Conservation (phyloP, 1,284 basidiomycete species). For the Austroboletus novae-zelandiae region DNA sequence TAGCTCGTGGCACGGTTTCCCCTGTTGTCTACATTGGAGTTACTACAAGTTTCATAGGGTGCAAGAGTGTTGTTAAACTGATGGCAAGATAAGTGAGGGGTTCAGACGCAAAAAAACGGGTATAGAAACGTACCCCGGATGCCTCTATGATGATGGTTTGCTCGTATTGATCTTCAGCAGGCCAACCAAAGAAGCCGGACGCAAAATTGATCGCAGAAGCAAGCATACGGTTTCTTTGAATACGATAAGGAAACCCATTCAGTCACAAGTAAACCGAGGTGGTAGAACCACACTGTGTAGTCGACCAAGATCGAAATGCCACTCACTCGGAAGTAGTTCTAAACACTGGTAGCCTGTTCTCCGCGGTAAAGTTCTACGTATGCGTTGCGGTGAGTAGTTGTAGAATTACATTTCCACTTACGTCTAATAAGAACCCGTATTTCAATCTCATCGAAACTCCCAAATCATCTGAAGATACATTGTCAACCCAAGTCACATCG, state of each 20-base stretch:
- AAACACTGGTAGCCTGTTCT: conserved; percentile 76
- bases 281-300: background rate
- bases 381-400: background rate
- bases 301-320: background rate
- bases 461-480: conserved; percentile 51
- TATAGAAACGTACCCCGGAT: conserved; percentile 43
- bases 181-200: conserved; percentile 84
- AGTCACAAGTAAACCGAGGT: background rate
- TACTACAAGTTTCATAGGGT: conserved; percentile 45
- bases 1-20: conserved; percentile 57
- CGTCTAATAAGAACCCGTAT: conserved; percentile 77
- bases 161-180: conserved; percentile 74
- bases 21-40: conserved; percentile 49
- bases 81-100: too few species aligned
- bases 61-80: conserved; percentile 34
- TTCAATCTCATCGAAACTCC: conserved; percentile 73
- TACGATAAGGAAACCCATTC: background rate
- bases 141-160: conserved; percentile 80
- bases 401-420: conserved; percentile 16
- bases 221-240: conserved; percentile 72
- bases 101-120: background rate
- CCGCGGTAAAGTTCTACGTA: conserved; percentile 68
- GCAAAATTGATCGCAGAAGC: conserved; percentile 83
- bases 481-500: too few species aligned
- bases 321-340: conserved; percentile 83